Conservation (phyloP, 805 yeast species). For the Metschnikowia dekortorum region DNA sequence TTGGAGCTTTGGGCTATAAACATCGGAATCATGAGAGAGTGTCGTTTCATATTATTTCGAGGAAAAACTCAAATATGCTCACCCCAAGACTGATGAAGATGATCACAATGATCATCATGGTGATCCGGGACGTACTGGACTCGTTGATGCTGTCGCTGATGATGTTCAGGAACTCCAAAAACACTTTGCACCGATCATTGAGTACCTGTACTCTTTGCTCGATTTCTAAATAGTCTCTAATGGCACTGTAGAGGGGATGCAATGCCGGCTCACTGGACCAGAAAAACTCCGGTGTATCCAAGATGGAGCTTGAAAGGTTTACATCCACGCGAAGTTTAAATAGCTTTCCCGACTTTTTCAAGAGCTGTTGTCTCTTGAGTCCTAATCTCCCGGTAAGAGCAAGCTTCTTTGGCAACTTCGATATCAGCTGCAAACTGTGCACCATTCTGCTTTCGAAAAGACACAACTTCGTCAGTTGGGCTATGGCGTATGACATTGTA, state of each 20-base stretch:
- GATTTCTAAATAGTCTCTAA: conserved; percentile 88
- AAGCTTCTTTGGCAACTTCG: conserved; percentile 82
- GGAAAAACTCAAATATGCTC: conserved; percentile 64
- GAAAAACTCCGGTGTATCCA: conserved; percentile 94
- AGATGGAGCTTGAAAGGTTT: conserved; percentile 79
- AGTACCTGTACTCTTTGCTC: conserved; percentile 92
- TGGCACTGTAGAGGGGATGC: conserved; percentile 86
- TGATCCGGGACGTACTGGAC: conserved; percentile 83
- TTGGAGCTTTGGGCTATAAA: not conserved
- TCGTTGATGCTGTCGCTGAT: conserved; percentile 94
- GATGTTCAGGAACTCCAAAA: conserved; percentile 87
- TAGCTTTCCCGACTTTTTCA: conserved; percentile 84
- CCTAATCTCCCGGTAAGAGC: conserved; percentile 90
- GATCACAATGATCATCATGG: conserved; percentile 82
- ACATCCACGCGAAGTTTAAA: conserved; percentile 92
- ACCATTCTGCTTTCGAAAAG: conserved; percentile 91
- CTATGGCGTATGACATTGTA: conserved; percentile 93
- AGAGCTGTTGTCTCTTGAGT: conserved; percentile 73
- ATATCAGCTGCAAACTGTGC: conserved; percentile 72
- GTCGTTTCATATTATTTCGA: conserved; percentile 36
- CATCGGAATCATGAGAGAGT: not conserved
- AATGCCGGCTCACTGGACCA: conserved; percentile 95
- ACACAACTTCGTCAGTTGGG: conserved; percentile 90
- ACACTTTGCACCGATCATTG: conserved; percentile 90
- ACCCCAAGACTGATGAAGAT: conserved; percentile 76